Evolutionary conservation across 805 yeast species (phyloP).

Genomic region (Nakazawaea peltata): DNA sequence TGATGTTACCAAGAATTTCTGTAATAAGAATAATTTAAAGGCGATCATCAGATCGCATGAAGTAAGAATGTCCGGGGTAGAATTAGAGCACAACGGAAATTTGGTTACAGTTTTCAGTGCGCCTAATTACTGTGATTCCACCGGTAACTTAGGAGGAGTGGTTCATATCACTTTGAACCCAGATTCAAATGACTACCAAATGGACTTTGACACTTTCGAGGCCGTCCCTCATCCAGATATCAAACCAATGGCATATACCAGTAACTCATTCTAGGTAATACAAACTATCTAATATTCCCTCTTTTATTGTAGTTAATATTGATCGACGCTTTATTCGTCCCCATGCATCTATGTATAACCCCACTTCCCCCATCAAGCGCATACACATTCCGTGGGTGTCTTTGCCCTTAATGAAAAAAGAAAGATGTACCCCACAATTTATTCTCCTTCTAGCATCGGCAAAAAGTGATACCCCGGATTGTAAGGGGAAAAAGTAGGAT

Average conservation of each 20-base stretch:
- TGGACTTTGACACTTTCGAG: constrained; percentile 53
- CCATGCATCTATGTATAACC: no score
- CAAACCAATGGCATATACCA: constrained; percentile 90
- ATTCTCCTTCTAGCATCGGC: no score
- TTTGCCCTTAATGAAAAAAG: no score
- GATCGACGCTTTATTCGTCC: not conserved
- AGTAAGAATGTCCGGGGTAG: constrained; percentile 87
- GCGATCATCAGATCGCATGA: constrained; percentile 92
- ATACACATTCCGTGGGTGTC: not conserved
- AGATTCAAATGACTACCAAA: constrained; percentile 34
- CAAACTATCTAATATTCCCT: no score
- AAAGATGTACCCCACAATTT: no score
- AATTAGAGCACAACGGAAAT: constrained; percentile 77
- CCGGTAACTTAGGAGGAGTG: constrained; percentile 87
- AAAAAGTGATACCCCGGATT: no score
- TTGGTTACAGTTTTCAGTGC: constrained; percentile 95
- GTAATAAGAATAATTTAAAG: constrained; percentile 60
- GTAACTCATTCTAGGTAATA: constrained; percentile 36
- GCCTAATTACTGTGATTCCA: constrained; percentile 93
- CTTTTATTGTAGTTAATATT: constrained; percentile 10
- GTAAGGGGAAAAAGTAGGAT: no score
- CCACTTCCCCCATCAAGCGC: not conserved
- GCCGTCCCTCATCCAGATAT: constrained; percentile 89
- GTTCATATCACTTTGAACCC: constrained; percentile 55
- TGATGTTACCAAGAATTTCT: constrained; percentile 77